Conservation (phyloP, 2,329 filamentous ascomycete species). For the Pyrenochaeta sp. region DNA sequence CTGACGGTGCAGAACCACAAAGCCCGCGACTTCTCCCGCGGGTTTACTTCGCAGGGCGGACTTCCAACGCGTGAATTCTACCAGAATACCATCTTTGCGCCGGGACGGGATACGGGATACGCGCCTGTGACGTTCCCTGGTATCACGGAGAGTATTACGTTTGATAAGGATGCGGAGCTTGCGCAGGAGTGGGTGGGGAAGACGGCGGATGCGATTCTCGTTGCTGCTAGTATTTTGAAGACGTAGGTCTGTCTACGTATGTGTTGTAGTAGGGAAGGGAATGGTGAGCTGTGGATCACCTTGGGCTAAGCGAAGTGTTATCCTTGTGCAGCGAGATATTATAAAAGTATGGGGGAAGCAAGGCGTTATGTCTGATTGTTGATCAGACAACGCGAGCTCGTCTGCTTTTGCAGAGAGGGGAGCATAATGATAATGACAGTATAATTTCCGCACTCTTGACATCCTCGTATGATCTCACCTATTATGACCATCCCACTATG, state of each 20-base stretch:
- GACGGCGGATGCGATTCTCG: conserved; percentile 43
- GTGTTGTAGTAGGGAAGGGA: not conserved
- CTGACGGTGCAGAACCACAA: conserved; percentile 54
- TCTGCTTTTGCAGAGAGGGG: too few species aligned
- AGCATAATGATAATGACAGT: too few species aligned
- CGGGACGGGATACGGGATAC: conserved; percentile 54
- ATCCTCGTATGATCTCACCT: too few species aligned
- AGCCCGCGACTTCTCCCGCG: conserved; percentile 56
- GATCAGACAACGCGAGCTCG: too few species aligned
- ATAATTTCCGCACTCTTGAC: too few species aligned
- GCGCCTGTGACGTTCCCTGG: conserved; percentile 50
- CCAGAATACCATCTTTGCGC: conserved; percentile 58
- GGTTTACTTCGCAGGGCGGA: conserved; percentile 57
- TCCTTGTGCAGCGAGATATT: not conserved
- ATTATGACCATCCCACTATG: too few species aligned
- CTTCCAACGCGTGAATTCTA: conserved; percentile 56
- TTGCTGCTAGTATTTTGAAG: conserved; percentile 46
- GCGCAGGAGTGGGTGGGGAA: conserved; percentile 48
- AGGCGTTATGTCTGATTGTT: too few species aligned
- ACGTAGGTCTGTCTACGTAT: conserved; percentile 19
- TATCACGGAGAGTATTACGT: conserved; percentile 50
- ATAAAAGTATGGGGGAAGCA: too few species aligned
- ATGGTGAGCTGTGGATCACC: not conserved
- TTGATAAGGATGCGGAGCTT: conserved; percentile 36
- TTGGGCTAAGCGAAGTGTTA: not conserved